phyloP scores from a whole-genome alignment of 805 yeast genomes.

The Dipodascus geniculatus region DNA sequence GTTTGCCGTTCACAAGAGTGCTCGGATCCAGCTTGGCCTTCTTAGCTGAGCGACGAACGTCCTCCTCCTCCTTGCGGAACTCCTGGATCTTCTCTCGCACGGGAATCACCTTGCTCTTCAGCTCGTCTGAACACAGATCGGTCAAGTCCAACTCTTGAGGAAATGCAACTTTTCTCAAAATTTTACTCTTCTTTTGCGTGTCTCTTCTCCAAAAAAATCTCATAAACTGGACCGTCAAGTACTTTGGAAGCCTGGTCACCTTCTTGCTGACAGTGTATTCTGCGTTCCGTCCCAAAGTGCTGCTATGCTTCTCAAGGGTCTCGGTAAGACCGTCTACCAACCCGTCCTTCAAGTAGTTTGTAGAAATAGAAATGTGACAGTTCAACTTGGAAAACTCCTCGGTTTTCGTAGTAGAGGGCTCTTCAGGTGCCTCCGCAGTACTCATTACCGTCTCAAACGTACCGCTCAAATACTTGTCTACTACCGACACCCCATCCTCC shows the following conservation, averaged over 20 bases:
- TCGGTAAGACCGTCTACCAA: slow-evolving; percentile 64
- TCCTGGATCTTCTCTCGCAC: slow-evolving; percentile 68
- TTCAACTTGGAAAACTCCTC: slow-evolving; percentile 62
- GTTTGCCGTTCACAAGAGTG: slow-evolving; percentile 29
- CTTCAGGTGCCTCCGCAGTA: slow-evolving; percentile 47
- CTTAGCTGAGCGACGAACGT: slow-evolving; percentile 61
- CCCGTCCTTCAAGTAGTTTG: slow-evolving; percentile 85
- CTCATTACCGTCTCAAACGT: slow-evolving; percentile 50
- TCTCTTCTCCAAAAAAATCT: slow-evolving; percentile 95
- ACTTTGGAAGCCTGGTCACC: slow-evolving; percentile 74
- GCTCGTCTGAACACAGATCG: slow-evolving; percentile 72
- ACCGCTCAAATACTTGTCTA: slow-evolving; percentile 51
- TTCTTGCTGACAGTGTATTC: slow-evolving; percentile 44
- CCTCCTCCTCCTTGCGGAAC: slow-evolving; percentile 63
- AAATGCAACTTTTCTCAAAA: slow-evolving; percentile 85
- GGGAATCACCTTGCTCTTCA: slow-evolving; percentile 52
- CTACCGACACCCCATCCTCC: slow-evolving; percentile 29
- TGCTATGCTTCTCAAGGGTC: slow-evolving; percentile 64
- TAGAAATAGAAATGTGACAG: slow-evolving; percentile 78
- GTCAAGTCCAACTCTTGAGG: slow-evolving; percentile 87
- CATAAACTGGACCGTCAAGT: slow-evolving; percentile 81
- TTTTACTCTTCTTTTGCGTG: slow-evolving; percentile 81
- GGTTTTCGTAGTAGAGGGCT: slow-evolving; percentile 32
- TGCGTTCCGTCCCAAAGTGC: slow-evolving; percentile 58
- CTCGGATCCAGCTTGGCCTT: slow-evolving; percentile 34